Base-by-base conservation (phyloP, 2,329 filamentous ascomycete species). In the Capronia coronata region DNA sequence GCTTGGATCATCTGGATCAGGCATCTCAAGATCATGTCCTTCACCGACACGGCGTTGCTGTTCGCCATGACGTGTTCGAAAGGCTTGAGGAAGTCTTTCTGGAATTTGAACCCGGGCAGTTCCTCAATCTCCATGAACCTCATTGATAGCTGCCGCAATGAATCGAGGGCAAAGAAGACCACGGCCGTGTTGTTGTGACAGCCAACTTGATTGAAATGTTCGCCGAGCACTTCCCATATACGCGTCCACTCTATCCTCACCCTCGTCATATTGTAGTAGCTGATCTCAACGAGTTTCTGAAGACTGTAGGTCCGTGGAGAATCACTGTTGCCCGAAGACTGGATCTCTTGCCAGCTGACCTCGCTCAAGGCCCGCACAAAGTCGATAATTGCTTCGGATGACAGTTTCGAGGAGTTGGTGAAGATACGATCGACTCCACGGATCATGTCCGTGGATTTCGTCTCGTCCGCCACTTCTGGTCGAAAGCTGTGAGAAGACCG, bases 1-100 rank as follows among this genome's bases (percentile, higher is more conserved):
- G 91, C 90, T 70, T 98, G 93, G 41, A 98, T 95, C 94, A 99
- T 98, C 68, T 99, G 94, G 49, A 96, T 94, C 54, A 99, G 74
- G 65, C 94, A 99, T 37, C 91, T 82, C 19, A 99, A 73, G 39
- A 95, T 88, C 85, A 98, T 91, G 61, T 99, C 93, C 68, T 98
- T 98, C 61, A 99, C 93, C 0, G 87, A 83, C 14, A 95, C 83
- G 56, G 93, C 88, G 56, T 77, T 87, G 35, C 89, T 93, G 66
- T 98, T 97, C 50, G 86, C 84, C 72, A 98, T 87, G 61, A 99
- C 89, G 66, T 97, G 88, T 71, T 98, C 91, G 61, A 98, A 99
- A 0, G 94, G 93, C 68, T 96, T 97, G 46, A 98, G 71, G 67
- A 99, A 98, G 65, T 99, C 91, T 67, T 99, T 99, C 63, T 99